Conservation (phyloP, 495 filamentous ascomycete species). For the Aspergillus haitiensis region DNA sequence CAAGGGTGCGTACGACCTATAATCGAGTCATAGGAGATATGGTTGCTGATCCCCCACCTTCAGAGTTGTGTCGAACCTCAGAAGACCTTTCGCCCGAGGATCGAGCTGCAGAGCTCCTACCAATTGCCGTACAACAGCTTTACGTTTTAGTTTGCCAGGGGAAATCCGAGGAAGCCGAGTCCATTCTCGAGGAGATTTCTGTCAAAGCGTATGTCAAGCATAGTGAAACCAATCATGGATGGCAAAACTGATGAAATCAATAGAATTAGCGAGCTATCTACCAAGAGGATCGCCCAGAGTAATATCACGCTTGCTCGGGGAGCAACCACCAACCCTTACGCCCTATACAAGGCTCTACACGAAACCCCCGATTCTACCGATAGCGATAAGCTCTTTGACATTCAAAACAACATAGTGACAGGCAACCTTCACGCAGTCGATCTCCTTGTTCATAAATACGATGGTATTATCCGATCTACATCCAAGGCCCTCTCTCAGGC, state of each 20-base stretch:
- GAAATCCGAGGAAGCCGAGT: slow-evolving; percentile 70
- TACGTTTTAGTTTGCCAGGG: slow-evolving; percentile 74
- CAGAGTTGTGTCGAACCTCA: slow-evolving; percentile 77
- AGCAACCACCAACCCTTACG: slow-evolving; percentile 68
- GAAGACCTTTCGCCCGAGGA: slow-evolving; percentile 85
- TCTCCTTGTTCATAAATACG: slow-evolving; percentile 75
- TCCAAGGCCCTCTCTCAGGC: slow-evolving; percentile 54
- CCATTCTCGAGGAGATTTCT: slow-evolving; percentile 62
- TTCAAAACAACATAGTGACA: slow-evolving; percentile 65
- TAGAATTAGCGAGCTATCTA: slow-evolving; percentile 77
- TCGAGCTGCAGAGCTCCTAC: slow-evolving; percentile 75
- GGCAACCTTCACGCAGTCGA: slow-evolving; percentile 71
- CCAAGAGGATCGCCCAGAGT: slow-evolving; percentile 73
- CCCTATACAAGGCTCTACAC: slow-evolving; percentile 67
- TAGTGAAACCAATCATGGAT: background rate
- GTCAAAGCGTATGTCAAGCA: slow-evolving; percentile 56
- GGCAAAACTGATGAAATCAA: slow-evolving; percentile 24
- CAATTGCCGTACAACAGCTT: slow-evolving; percentile 83
- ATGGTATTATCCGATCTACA: slow-evolving; percentile 69
- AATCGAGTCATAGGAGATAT: background rate
- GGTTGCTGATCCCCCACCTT: slow-evolving; percentile 20
- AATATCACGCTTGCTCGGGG: slow-evolving; percentile 66
- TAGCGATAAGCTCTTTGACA: slow-evolving; percentile 73
- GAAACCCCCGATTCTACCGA: slow-evolving; percentile 56
- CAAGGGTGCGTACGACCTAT: slow-evolving; percentile 50